Evolutionary conservation across 441 rosid species (phyloP).

Genomic region (Arabidopsis hybrid): DNA sequence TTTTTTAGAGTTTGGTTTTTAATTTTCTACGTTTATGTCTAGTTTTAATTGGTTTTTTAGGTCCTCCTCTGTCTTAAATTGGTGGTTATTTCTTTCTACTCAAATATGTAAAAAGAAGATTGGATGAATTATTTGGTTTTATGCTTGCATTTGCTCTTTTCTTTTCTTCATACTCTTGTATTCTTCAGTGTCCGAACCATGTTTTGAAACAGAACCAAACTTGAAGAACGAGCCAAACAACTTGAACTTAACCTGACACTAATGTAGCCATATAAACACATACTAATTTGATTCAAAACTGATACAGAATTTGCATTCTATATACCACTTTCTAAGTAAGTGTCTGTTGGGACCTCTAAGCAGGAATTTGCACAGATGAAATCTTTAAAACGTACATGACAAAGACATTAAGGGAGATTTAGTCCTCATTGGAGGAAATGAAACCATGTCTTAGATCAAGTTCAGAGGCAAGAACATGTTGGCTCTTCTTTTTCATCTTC

Average conservation of each 20-base stretch:
- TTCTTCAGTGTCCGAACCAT: not conserved
- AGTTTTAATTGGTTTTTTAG: slow-evolving; percentile 13
- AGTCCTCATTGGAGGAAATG: not conserved
- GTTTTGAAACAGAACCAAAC: not conserved
- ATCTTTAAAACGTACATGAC: no score
- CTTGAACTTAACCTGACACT: not conserved
- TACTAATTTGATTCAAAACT: not conserved
- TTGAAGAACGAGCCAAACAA: not conserved
- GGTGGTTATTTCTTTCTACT: slow-evolving; percentile 25
- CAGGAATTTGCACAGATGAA: not conserved
- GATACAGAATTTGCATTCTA: slow-evolving; percentile 28
- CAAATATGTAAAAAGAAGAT: slow-evolving; percentile 23
- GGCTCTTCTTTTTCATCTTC: no score
- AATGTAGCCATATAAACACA: not conserved
- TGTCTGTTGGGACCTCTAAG: not conserved
- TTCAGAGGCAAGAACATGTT: no score
- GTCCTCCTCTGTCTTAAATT: slow-evolving; percentile 9
- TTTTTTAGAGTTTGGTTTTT: not conserved
- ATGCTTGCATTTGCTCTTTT: not conserved
- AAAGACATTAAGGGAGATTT: no score
- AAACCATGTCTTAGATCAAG: not conserved
- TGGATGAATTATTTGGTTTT: slow-evolving; percentile 13
- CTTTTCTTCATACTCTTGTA: not conserved
- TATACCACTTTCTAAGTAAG: not conserved
- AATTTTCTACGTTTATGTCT: not conserved